Evolutionary conservation across 2,329 filamentous ascomycete genomes (phyloP).

Genomic region (Aspergillus hiratsukae): DNA sequence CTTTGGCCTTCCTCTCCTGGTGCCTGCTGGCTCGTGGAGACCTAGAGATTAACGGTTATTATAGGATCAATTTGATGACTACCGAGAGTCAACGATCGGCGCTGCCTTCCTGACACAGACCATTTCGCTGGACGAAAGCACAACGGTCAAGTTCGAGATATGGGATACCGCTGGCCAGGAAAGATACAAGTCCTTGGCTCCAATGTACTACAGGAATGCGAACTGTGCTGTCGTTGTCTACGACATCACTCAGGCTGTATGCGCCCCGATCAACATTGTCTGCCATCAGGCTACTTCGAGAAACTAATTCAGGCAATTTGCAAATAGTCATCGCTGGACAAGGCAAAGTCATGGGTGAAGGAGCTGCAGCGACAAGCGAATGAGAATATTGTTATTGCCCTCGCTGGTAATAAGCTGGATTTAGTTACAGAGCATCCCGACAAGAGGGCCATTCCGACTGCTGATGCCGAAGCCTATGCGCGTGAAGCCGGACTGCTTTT

Average conservation of each 20-base stretch:
- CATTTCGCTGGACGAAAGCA: slow-evolving; percentile 95
- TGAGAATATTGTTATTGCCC: slow-evolving; percentile 98
- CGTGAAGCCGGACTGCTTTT: slow-evolving; percentile 90
- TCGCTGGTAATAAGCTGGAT: slow-evolving; percentile 97
- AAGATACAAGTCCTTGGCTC: slow-evolving; percentile 95
- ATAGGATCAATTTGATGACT: slow-evolving; percentile 98
- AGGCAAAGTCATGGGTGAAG: slow-evolving; percentile 99
- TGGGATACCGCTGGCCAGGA: slow-evolving; percentile 99
- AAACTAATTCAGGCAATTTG: slow-evolving; percentile 13
- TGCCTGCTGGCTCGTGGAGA: neutral
- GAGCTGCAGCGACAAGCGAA: slow-evolving; percentile 98
- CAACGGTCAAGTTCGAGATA: slow-evolving; percentile 99
- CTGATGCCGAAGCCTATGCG: slow-evolving; percentile 92
- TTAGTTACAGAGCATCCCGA: slow-evolving; percentile 90
- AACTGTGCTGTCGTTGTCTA: slow-evolving; percentile 99
- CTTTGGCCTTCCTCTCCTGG: slow-evolving; percentile 1
- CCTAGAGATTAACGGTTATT: slow-evolving; percentile 4
- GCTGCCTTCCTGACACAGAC: slow-evolving; percentile 98
- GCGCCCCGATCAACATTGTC: slow-evolving; percentile 31
- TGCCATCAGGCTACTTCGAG: neutral
- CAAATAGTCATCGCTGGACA: slow-evolving; percentile 83
- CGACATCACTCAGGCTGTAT: slow-evolving; percentile 97
- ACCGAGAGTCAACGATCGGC: slow-evolving; percentile 96
- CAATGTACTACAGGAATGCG: slow-evolving; percentile 99
- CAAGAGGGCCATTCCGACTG: slow-evolving; percentile 84